phyloP scores from a whole-genome alignment of 345 rosid genomes.

The Iberis pinnata region DNA sequence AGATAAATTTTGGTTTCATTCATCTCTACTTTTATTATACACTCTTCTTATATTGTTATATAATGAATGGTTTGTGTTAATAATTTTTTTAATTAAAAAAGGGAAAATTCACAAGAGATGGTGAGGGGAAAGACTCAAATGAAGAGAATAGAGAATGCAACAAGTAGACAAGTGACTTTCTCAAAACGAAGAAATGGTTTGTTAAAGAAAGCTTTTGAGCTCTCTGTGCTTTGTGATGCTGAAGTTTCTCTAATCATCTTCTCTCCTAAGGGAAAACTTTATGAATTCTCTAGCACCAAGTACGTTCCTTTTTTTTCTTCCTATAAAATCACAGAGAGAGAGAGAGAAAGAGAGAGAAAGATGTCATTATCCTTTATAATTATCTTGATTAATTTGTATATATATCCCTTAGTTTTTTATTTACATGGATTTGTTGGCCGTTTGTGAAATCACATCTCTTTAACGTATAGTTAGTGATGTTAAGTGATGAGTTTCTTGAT shows the following conservation, averaged over 20 bases:
- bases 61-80: neutral
- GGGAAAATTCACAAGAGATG: constrained; percentile 27
- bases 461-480: too few relatives aligned
- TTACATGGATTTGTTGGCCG: constrained; percentile 10
- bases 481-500: too few relatives aligned
- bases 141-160: constrained; percentile 69
- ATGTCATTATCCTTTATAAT: neutral
- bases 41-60: neutral
- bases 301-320: constrained; percentile 13
- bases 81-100: neutral
- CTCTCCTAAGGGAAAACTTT: constrained; percentile 64
- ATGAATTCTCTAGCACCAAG: constrained; percentile 62
- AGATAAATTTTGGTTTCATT: too few relatives aligned
- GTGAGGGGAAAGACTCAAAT: constrained; percentile 74
- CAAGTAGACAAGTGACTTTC: constrained; percentile 78
- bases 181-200: constrained; percentile 70
- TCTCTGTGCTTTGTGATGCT: constrained; percentile 75
- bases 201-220: constrained; percentile 70
- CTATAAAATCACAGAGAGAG: neutral
- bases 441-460: constrained; percentile 16
- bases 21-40: too few relatives aligned
- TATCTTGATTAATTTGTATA: neutral
- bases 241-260: constrained; percentile 68
- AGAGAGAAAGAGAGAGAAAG: neutral
- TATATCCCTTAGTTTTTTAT: neutral